Base-by-base conservation (phyloP, 441 rosid genomes). In the Pelargonium fulgidum region DNA sequence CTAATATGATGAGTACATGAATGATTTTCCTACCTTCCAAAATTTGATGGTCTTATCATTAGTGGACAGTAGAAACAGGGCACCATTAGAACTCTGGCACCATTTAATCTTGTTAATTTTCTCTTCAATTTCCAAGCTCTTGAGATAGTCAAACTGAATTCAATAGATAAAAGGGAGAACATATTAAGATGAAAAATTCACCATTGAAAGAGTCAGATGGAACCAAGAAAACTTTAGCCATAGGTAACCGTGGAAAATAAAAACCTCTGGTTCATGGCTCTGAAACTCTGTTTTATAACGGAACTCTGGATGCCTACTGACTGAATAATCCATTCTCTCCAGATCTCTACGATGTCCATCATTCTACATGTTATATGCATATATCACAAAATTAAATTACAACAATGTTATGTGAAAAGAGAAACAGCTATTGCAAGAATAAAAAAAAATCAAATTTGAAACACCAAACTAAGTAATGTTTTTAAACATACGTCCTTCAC, bases 51-150 rank as follows among this genome's bases (percentile, higher is more conserved):
- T 94, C 81, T 91, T 90, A 81, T 93, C 97, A 72, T 93, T 93
- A n/a, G 97, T 90, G 11, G 97, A 91, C 50, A 93, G 84, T 72
- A 93, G 96, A 81, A 89, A 93, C 73, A 89, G 83, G 20, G 96
- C 90, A 19, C 96, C 85, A 67, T 86, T 91, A 7, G 92, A 91
- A 39, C 90, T 79, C 79, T 90, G 96, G 80, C 97, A 93, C 99
- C 99, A 93, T 76, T 87, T 92, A 73, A 94, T 92, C 77, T 94
- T 90, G 89, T 92, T 92, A 68, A 92, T 94, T 77, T 91, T 91
- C 87, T 94, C 99, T 85, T 91, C 99, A 73, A 94, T 91, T 83
- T 92, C 99, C 97, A 94, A 86, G 73, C 99, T 91, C 88, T 92
- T 91, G 71, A 94, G 89, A 77, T 94, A 94, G 80, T 94, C 97